phyloP scores from a whole-genome alignment of 805 yeast species.

The Nakazawaea ishiwadae region DNA sequence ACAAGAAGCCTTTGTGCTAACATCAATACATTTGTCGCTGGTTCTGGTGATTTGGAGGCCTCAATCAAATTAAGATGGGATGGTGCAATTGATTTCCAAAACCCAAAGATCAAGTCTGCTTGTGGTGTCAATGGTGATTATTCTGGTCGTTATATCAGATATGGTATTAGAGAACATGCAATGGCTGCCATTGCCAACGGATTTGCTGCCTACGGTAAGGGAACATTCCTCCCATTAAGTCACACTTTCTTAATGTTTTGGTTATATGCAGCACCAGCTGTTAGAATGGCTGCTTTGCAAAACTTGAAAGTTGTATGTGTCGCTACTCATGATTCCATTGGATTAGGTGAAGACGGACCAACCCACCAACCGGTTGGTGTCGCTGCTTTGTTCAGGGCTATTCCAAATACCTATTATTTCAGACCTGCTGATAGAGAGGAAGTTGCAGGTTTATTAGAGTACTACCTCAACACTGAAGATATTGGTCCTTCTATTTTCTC shows the following conservation, averaged over 20 bases:
- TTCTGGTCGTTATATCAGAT: conserved; percentile 27
- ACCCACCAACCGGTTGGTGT: conserved; percentile 55
- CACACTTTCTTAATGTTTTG: conserved; percentile 33
- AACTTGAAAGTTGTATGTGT: conserved; percentile 43
- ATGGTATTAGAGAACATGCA: conserved; percentile 31
- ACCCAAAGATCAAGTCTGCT: conserved; percentile 18
- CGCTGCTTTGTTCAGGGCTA: conserved; percentile 44
- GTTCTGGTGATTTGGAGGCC: conserved; percentile 32
- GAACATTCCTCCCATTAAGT: conserved; percentile 33
- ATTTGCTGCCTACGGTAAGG: conserved; percentile 27
- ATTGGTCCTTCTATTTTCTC: conserved; percentile 21
- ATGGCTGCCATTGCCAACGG: conserved; percentile 31
- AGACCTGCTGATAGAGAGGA: conserved; percentile 53
- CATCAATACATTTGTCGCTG: conserved; percentile 25
- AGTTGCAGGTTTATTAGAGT: conserved; percentile 41
- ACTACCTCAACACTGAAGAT: conserved; percentile 21
- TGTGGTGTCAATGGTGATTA: conserved; percentile 28
- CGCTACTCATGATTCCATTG: conserved; percentile 55
- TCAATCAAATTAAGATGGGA: conserved; percentile 28
- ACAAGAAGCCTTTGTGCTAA: conserved; percentile 15
- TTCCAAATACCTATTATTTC: conserved; percentile 45
- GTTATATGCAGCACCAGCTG: conserved; percentile 47
- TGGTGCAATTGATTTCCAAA: conserved; percentile 26
- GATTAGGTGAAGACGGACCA: conserved; percentile 56
- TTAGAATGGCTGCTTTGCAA: conserved; percentile 43